Evolutionary conservation across 176 grass and related monocot species (phyloP).

Genomic region (Musa schizocarpa): DNA sequence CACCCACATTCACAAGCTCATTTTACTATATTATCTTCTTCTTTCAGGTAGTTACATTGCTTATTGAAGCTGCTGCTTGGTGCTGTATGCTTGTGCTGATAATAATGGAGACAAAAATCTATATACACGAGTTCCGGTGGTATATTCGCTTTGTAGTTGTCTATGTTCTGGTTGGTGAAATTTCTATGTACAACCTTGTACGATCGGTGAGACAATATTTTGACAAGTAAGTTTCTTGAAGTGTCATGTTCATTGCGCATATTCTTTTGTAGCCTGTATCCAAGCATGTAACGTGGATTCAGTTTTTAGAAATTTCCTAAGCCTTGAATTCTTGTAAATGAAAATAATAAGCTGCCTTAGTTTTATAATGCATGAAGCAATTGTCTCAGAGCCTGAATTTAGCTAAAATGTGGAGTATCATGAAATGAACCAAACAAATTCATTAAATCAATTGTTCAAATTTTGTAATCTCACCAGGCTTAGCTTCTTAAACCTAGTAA

Average conservation of each 20-base stretch:
- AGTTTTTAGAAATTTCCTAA: no score
- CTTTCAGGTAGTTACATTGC: slow-evolving; percentile 63
- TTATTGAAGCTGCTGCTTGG: slow-evolving; percentile 61
- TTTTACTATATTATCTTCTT: slow-evolving; percentile 1
- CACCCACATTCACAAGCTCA: not conserved
- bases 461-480: not conserved
- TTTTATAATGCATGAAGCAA: not conserved
- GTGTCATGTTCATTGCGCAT: not conserved
- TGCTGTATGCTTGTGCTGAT: slow-evolving; percentile 75
- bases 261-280: not conserved
- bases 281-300: not conserved
- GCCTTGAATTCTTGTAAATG: not conserved
- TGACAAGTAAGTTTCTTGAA: slow-evolving; percentile 14
- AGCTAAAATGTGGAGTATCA: not conserved
- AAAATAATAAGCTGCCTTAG: not conserved
- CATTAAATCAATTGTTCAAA: not conserved
- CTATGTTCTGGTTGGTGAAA: slow-evolving; percentile 75
- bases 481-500: not conserved
- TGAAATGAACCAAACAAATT: not conserved
- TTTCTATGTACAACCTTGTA: slow-evolving; percentile 74
- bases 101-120: slow-evolving; percentile 68
- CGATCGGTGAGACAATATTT: slow-evolving; percentile 64
- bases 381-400: not conserved
- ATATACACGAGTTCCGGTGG: slow-evolving; percentile 84
- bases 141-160: slow-evolving; percentile 83